These are phyloP conservation scores for Nissolia schottii DNA, from an alignment of 306 rosid genomes.

Conservation along the genomic window DNA sequence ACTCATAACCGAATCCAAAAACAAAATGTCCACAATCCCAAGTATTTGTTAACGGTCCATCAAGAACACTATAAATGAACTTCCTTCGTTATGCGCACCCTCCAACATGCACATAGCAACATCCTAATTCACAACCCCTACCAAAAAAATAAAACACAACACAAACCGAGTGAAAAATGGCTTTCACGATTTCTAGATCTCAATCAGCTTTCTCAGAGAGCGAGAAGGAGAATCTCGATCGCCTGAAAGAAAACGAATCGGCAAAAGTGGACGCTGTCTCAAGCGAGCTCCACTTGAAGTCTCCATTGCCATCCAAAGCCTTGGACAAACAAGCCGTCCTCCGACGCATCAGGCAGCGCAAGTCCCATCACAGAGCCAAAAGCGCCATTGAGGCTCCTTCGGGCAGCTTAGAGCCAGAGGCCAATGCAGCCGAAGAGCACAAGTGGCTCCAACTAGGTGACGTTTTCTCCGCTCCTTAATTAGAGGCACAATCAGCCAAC, in stretches of 20 bases:
- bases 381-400: conserved; percentile 35
- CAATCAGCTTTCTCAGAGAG: conserved; percentile 33
- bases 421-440: background rate
- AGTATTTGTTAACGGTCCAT: background rate
- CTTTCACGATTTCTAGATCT: conserved; percentile 31
- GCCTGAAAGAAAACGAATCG: conserved; percentile 1
- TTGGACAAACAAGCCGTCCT: conserved; percentile 58
- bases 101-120: background rate
- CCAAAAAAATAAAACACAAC: background rate
- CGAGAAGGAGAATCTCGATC: conserved; percentile 17
- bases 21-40: background rate
- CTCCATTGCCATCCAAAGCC: conserved; percentile 21
- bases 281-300: conserved; percentile 48
- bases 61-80: background rate
- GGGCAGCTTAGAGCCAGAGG: conserved; percentile 26
- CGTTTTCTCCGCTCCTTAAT: conserved; percentile 47
- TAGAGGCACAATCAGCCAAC: too few species aligned
- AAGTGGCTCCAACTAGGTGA: conserved; percentile 51
- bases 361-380: conserved; percentile 42
- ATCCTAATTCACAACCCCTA: background rate
- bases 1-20: background rate
- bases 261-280: conserved; percentile 25
- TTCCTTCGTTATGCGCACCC: background rate
- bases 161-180: conserved; percentile 23
- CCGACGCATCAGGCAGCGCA: conserved; percentile 57